These are phyloP conservation scores for Lophiostoma macrostomum DNA, from an alignment of 495 filamentous ascomycete genomes.

Conservation along the genomic window DNA sequence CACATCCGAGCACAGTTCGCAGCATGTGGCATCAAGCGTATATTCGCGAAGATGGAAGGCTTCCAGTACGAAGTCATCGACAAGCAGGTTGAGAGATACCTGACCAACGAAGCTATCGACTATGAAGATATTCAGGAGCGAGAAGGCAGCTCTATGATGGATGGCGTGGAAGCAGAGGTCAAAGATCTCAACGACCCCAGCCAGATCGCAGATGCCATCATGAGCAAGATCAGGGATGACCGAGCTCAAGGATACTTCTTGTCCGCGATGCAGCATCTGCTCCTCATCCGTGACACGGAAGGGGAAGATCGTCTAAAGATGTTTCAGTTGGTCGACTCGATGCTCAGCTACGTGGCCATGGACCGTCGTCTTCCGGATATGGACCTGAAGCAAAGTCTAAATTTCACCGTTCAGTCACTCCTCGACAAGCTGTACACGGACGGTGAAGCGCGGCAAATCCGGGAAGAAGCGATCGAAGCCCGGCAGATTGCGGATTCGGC, in stretches of 20 bases:
- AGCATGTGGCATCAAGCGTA: constrained; percentile 91
- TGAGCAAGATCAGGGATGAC: constrained; percentile 76
- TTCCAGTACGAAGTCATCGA: constrained; percentile 99
- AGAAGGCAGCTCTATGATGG: constrained; percentile 85
- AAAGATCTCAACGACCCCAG: constrained; percentile 92
- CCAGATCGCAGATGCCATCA: constrained; percentile 92
- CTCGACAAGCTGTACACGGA: constrained; percentile 95
- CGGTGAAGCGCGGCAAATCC: constrained; percentile 83
- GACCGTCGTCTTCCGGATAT: constrained; percentile 92
- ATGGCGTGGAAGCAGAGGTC: constrained; percentile 83
- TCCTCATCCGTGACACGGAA: constrained; percentile 89
- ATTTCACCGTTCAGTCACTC: constrained; percentile 93
- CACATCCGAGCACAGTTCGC: constrained; percentile 96
- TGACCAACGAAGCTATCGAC: constrained; percentile 92
- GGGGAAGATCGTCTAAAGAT: constrained; percentile 88
- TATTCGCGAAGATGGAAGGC: constrained; percentile 93
- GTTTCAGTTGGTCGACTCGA: constrained; percentile 97
- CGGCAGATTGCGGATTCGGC: constrained; percentile 92
- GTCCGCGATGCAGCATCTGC: constrained; percentile 89
- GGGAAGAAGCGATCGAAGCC: constrained; percentile 84
- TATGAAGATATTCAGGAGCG: constrained; percentile 95
- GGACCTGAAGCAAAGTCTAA: constrained; percentile 94
- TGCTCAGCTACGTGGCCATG: constrained; percentile 99
- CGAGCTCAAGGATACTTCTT: constrained; percentile 93
- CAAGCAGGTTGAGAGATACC: constrained; percentile 94